Evolutionary conservation across 2,329 filamentous ascomycete genomes (phyloP).

Genomic region (Bipolaris zeicola): DNA sequence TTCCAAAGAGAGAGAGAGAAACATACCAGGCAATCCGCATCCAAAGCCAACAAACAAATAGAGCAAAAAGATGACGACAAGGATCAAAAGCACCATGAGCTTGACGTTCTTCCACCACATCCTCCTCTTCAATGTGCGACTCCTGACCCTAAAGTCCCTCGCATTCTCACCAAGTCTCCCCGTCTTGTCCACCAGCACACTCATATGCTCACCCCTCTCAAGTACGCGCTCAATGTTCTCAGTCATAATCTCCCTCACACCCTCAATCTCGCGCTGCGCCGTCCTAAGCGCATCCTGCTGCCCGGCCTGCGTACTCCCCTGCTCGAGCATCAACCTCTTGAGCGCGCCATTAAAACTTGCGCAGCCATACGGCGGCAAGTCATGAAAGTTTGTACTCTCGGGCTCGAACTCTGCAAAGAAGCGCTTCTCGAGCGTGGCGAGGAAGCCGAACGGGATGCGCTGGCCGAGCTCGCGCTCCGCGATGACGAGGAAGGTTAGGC

Average conservation of each 20-base stretch:
- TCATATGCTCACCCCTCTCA: conserved; percentile 87
- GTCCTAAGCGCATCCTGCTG: conserved; percentile 82
- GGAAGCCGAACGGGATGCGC: conserved; percentile 89
- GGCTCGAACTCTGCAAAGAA: conserved; percentile 76
- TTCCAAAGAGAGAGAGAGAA: neutral
- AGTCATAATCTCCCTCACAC: conserved; percentile 90
- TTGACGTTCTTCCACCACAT: conserved; percentile 99
- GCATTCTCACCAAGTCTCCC: conserved; percentile 87
- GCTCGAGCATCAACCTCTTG: conserved; percentile 78
- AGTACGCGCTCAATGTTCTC: conserved; percentile 90
- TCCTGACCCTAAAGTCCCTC: conserved; percentile 86
- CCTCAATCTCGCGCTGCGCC: conserved; percentile 88
- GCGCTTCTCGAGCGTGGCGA: conserved; percentile 86
- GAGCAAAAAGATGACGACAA: conserved; percentile 75
- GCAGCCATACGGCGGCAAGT: conserved; percentile 86
- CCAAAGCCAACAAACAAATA: conserved; percentile 75
- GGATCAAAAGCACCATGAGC: conserved; percentile 77
- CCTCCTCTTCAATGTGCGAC: conserved; percentile 80
- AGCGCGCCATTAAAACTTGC: conserved; percentile 84
- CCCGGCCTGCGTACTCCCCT: conserved; percentile 73
- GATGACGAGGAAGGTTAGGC: conserved; percentile 90
- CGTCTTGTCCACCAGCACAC: conserved; percentile 94
- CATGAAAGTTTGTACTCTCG: conserved; percentile 70
- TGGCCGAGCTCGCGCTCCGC: conserved; percentile 80
- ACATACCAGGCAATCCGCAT: conserved; percentile 67